Evolutionary conservation across 768 basidiomycete species (phyloP).

Genomic region (Lactifluus subvellereus): DNA sequence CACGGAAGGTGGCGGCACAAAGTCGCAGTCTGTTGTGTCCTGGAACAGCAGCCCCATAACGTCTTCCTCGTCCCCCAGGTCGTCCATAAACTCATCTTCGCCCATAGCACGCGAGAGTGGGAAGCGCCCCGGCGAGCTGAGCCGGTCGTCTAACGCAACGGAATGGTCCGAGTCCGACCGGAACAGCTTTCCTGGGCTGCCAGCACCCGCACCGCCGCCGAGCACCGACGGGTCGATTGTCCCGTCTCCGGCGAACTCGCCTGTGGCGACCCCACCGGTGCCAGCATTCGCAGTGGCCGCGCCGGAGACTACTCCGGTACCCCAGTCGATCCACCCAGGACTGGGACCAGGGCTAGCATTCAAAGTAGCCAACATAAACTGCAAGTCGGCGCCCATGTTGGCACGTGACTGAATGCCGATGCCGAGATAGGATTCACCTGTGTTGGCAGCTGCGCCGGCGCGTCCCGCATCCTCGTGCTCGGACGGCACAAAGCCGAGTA

Average conservation of each 20-base stretch:
- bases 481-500: constrained; percentile 10
- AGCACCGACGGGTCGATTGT: constrained; percentile 23
- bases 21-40: neutral
- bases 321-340: constrained; percentile 8
- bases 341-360: neutral
- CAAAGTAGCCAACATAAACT: neutral
- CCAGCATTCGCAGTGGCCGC: neutral
- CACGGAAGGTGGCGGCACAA: neutral
- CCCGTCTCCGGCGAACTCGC: constrained; percentile 12
- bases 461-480: neutral
- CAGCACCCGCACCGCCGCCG: neutral
- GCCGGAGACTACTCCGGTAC: neutral
- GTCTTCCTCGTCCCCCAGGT: constrained; percentile 4
- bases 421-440: neutral
- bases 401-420: neutral
- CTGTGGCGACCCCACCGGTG: neutral
- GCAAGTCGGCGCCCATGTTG: neutral
- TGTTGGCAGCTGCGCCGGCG: neutral
- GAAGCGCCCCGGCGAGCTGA: neutral
- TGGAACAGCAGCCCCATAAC: neutral
- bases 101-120: too few species aligned
- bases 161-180: neutral
- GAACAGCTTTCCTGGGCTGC: neutral
- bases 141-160: neutral
- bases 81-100: neutral